Base-by-base conservation (phyloP, 1,284 basidiomycete genomes). In the Pascua sp. region DNA sequence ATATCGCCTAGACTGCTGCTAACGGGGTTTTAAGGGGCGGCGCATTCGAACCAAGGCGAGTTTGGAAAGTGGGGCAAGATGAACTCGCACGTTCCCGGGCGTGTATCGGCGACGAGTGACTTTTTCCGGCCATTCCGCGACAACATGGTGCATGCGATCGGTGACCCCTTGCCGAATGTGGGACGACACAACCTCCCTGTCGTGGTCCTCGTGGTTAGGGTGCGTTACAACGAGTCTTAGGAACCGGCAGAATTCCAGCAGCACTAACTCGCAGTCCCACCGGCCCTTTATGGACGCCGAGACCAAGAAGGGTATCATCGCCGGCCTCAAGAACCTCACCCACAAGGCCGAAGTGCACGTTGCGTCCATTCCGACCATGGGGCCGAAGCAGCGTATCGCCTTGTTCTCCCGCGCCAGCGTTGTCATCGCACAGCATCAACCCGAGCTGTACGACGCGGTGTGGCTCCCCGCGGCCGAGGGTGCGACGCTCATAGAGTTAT, bases 311-410 rank as follows among this genome's bases (percentile, higher is more conserved):
- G 59, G 58, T 0, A 57, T 77, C 47, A 55, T 76, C 43, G 53
- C 63, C 24, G 65, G 65, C 1, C 67, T 76, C 43, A 70, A 67
- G 55, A 49, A 55, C 1, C 56, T 77, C 17, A 72, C 70, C 0
- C 44, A 58, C 18, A 59, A 62, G 11, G 73, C 74, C 32, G 75
- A 76, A 53, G 64, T 77, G 15, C 75, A 77, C 59, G 65, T 73
- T 12, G 64, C 68, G 4, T 60, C 64, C 45, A 4, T 72, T 5
- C 54, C 56, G 17, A 49, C 58, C 16, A 72, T 77, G 71, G 64
- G 57, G n/a, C 55, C 56, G 37, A 55, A 59, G 13, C 66, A 73
- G 48, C 66, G 67, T 41, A 59, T 73, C 7, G 63, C 67, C 18
- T 49, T 77, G 15, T 56, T 73, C 40, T 57, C 67, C 4, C 65